Percentiles rank a stretch among this genome's conserved stretches.
Evolutionary conservation across 441 rosid genomes (phyloP).

Genomic region (Populus tomentosa): DNA sequence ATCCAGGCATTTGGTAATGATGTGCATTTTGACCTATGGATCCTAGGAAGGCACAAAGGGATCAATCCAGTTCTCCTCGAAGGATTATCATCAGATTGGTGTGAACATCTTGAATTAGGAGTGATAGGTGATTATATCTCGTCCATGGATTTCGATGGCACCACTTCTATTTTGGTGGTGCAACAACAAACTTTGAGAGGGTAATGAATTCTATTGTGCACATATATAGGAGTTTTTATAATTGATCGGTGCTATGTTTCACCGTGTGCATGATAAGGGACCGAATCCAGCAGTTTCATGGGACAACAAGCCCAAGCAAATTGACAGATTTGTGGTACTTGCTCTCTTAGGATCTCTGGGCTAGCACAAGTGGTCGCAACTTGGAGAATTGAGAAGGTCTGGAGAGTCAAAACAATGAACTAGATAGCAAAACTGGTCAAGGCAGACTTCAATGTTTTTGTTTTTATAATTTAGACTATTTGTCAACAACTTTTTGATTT

Average conservation of each 20-base stretch:
- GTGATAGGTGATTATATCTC: constrained; percentile 58
- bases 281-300: background rate
- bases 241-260: background rate
- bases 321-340: background rate
- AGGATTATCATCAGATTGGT: constrained; percentile 51
- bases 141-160: constrained; percentile 34
- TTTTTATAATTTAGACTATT: no score
- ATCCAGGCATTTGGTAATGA: constrained; percentile 43
- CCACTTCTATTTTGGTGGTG: constrained; percentile 52
- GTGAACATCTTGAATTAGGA: constrained; percentile 49
- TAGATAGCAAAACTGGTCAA: background rate
- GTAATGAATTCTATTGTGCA: background rate
- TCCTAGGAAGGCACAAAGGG: constrained; percentile 57
- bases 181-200: constrained; percentile 60
- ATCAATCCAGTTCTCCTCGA: constrained; percentile 47
- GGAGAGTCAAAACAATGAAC: background rate
- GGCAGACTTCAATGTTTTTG: background rate
- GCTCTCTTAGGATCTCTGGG: background rate
- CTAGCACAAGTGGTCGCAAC: background rate
- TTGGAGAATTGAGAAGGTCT: background rate
- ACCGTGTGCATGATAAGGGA: background rate
- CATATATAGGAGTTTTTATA: background rate
- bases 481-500: no score
- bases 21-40: constrained; percentile 49
- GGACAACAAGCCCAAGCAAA: background rate